A percentile compares a stretch with the other conserved stretches of the same genome.
Conservation (phyloP, 768 basidiomycete genomes). For the Inosperma sp. region DNA sequence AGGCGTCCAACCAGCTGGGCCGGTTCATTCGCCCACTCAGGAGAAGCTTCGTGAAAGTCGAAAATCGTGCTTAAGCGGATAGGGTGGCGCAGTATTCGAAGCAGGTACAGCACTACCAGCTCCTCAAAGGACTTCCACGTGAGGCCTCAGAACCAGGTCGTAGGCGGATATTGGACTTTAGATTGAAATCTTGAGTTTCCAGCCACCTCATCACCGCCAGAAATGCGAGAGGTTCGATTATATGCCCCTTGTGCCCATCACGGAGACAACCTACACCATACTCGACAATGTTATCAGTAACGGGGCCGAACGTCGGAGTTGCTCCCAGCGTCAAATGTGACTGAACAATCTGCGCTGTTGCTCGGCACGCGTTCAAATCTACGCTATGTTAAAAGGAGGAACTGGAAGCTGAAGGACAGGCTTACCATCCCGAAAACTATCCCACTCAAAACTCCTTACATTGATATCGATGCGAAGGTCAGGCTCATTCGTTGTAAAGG, state of each 20-base stretch:
- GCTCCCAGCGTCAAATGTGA: not conserved
- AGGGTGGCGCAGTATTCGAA: not conserved
- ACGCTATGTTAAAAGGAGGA: not conserved
- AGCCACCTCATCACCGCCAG: not conserved
- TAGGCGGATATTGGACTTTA: not conserved
- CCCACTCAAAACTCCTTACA: conserved; percentile 1
- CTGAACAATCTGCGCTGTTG: not conserved
- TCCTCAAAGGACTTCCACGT: not conserved
- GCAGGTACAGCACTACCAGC: not conserved
- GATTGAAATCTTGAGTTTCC: not conserved
- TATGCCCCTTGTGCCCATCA: not conserved
- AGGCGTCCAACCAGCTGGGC: conserved; percentile 2
- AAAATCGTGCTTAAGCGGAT: not conserved
- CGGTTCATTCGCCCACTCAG: not conserved
- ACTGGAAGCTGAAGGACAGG: not conserved
- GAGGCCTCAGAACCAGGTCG: not conserved
- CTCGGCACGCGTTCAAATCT: not conserved
- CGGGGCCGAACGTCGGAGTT: not conserved
- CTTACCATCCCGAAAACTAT: not conserved
- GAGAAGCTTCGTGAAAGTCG: not conserved
- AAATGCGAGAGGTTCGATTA: conserved; percentile 1
- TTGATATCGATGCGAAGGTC: not conserved
- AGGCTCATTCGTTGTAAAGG: not conserved
- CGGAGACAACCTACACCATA: not conserved
- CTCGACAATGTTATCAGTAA: not conserved